Conservation (phyloP, 2,329 filamentous ascomycete species). For the Colletotrichum noveboracense region DNA sequence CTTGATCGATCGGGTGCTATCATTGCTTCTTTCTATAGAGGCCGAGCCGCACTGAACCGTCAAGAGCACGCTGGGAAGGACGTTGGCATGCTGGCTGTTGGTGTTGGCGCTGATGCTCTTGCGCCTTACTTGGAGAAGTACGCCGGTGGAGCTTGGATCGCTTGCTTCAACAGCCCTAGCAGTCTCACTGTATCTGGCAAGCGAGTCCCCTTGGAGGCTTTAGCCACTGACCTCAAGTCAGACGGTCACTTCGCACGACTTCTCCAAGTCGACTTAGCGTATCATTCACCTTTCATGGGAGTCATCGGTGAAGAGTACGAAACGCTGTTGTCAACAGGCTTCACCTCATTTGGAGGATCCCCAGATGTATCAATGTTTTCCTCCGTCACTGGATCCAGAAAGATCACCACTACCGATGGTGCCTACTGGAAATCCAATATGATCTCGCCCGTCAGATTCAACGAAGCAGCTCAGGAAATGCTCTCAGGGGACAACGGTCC, state of each 20-base stretch:
- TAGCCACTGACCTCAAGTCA: constrained; percentile 23
- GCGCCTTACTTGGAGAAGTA: not conserved
- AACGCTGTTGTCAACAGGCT: not conserved
- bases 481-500: not conserved
- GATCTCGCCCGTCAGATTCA: constrained; percentile 2
- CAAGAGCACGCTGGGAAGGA: not conserved
- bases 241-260: constrained; percentile 27
- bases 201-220: not conserved
- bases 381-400: constrained; percentile 8
- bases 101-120: not conserved
- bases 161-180: constrained; percentile 17
- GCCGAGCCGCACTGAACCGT: not conserved
- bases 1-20: not conserved
- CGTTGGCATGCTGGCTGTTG: constrained; percentile 7
- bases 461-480: not conserved
- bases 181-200: constrained; percentile 15
- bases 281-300: constrained; percentile 17
- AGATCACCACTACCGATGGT: not conserved
- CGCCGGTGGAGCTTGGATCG: not conserved
- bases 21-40: not conserved
- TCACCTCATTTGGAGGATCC: not conserved
- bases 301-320: not conserved
- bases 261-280: constrained; percentile 26
- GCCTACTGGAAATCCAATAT: constrained; percentile 14
- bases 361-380: constrained; percentile 10